A percentile compares a stretch with the other conserved stretches of the same genome.
Evolutionary conservation across 495 filamentous ascomycete species (phyloP).

Genomic region (Podospora australis): DNA sequence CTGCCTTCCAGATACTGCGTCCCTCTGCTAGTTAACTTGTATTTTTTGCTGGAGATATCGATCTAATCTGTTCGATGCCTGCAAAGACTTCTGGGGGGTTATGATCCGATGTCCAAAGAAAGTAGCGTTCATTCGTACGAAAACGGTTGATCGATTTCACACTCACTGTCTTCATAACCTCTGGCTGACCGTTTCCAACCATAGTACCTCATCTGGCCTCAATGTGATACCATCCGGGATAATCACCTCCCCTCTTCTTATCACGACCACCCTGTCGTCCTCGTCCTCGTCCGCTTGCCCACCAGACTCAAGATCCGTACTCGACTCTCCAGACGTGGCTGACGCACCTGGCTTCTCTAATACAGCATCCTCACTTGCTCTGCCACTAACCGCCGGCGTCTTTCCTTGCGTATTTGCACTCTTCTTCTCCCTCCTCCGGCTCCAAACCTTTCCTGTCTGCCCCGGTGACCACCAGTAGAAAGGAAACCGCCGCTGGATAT

Average conservation of each 20-base stretch:
- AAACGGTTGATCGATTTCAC: too few species aligned
- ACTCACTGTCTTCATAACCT: too few species aligned
- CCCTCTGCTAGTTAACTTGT: too few species aligned
- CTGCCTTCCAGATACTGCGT: too few species aligned
- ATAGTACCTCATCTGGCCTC: slow-evolving; percentile 16
- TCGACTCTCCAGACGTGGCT: background rate
- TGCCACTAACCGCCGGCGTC: slow-evolving; percentile 12
- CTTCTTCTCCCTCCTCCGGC: slow-evolving; percentile 1
- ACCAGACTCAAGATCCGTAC: background rate
- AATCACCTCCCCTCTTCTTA: slow-evolving; percentile 6
- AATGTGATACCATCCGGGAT: slow-evolving; percentile 16
- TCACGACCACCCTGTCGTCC: slow-evolving; percentile 8
- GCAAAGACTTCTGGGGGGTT: too few species aligned
- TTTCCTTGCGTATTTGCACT: background rate
- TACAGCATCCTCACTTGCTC: slow-evolving; percentile 11
- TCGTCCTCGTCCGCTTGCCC: slow-evolving; percentile 14
- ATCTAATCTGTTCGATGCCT: too few species aligned
- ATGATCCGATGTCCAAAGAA: too few species aligned
- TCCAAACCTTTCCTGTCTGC: slow-evolving; percentile 31
- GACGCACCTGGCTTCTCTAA: background rate
- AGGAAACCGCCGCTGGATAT: slow-evolving; percentile 69
- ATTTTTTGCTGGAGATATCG: too few species aligned
- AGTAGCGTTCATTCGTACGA: too few species aligned
- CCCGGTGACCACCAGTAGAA: slow-evolving; percentile 68
- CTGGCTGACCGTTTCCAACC: slow-evolving; percentile 14